Base-by-base conservation (phyloP, 305 asterid species). In the Fraxinus sp. region DNA sequence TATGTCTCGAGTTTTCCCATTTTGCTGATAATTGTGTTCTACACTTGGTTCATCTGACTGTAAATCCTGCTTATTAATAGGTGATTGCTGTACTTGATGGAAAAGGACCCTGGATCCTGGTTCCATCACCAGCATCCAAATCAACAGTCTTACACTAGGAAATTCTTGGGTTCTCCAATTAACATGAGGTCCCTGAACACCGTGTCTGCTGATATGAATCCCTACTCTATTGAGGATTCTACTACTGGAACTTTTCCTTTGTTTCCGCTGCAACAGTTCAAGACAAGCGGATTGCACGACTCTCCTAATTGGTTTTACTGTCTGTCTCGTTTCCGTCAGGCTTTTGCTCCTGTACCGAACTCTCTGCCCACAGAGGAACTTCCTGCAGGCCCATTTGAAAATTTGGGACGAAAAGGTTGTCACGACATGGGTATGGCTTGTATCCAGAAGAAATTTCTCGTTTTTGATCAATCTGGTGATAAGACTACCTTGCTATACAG, bases 401-500 rank as follows among this genome's bases (percentile, higher is more conserved):
- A 75, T 33, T 36, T 55, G 32, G 86, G 84, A 77, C 90, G 79
- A 49, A 82, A 77, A 16, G 85, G 57, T 52, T 22, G 24, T 72
- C 86, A 88, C 1, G 39, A 66, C 26, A 86, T 59, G 6, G 87
- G 84, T 78, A 11, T 86, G 10, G 62, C 82, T 2, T 81, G 79
- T 66, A 11, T 80, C 14, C 92, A 80, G 75, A 96, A 90, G 89
- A 86, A 83, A 80, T 96, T 93, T 81, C 92, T 96, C 14, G 97
- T 94, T 20, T 96, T 96, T 81, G 99, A 96, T 86, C 95, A 91
- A 70, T 91, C 97, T 20, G 93, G 93, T 46, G 92, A 89, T 70
- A 91, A 87, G 59, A 94, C 95, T 24, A 91, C 93, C 62, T 77
- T 94, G 78, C 55, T 96, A 10, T 92, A 84, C 72, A 90, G 84